A percentile compares a stretch with the other conserved stretches of the same genome.
Conservation (phyloP, 129 eudicot species). For the Flaveria bidentis region DNA sequence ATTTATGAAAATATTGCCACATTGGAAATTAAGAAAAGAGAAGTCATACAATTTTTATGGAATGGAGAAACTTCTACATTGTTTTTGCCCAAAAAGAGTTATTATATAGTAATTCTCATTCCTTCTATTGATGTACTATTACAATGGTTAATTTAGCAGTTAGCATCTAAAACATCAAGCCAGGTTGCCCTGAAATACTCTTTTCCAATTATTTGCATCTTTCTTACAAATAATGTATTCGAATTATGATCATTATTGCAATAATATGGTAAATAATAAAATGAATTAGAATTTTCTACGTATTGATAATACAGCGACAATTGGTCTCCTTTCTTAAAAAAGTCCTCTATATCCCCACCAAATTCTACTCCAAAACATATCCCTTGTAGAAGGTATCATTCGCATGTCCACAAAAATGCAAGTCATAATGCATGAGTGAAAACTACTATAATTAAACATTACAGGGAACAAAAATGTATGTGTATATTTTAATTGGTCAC, state of each 20-base stretch:
- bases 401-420: not conserved
- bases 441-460: not conserved
- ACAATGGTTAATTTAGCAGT: too few species aligned
- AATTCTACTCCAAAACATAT: not conserved
- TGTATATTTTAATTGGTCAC: not conserved
- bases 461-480: not conserved
- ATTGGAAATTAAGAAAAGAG: too few species aligned
- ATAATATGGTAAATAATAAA: not conserved
- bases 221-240: too few species aligned
- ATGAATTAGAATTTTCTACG: not conserved
- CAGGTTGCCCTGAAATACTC: too few species aligned
- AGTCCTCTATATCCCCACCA: not conserved
- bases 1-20: too few species aligned
- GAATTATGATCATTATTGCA: not conserved
- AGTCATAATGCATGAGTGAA: not conserved
- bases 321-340: not conserved
- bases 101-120: too few species aligned
- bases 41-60: too few species aligned
- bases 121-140: too few species aligned
- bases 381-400: not conserved
- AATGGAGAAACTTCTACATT: too few species aligned
- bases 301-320: not conserved
- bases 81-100: too few species aligned
- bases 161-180: too few species aligned
- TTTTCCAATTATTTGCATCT: too few species aligned